Percentiles rank a stretch among this genome's conserved stretches.
These are phyloP conservation scores for Ganoderma meredithae DNA, from an alignment of 1,284 basidiomycete species.

Conservation along the genomic window DNA sequence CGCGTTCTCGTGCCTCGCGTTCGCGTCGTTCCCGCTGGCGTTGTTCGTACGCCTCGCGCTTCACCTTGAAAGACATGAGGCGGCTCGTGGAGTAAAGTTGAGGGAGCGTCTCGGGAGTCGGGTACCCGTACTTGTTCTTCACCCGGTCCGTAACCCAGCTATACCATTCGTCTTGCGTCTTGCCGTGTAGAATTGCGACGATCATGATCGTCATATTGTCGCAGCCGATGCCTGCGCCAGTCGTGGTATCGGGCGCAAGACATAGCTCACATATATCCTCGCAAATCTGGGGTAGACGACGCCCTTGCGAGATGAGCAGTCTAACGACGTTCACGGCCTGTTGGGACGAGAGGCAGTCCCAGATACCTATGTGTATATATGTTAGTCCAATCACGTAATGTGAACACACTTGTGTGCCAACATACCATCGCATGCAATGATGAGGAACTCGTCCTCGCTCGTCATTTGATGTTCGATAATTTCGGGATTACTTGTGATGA, in stretches of 20 bases:
- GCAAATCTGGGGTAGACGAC: conserved; percentile 82
- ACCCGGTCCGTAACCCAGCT: conserved; percentile 90
- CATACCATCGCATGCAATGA: conserved; percentile 96
- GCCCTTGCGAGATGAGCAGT: conserved; percentile 83
- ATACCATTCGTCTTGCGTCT: conserved; percentile 93
- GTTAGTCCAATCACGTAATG: conserved; percentile 16
- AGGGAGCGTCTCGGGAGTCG: conserved; percentile 73
- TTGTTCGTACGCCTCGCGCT: conserved; percentile 60
- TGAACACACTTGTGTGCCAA: conserved; percentile 3
- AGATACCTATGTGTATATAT: conserved; percentile 75
- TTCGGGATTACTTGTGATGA: conserved; percentile 97
- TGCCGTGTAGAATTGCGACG: conserved; percentile 87
- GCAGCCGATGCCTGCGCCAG: conserved; percentile 93
- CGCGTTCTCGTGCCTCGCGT: conserved; percentile 46
- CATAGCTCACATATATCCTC: conserved; percentile 95
- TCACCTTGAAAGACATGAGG: conserved; percentile 63
- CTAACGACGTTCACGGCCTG: conserved; percentile 93
- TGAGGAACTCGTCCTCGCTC: conserved; percentile 94
- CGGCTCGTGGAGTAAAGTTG: conserved; percentile 73
- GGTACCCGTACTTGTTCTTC: conserved; percentile 73
- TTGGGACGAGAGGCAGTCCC: conserved; percentile 97
- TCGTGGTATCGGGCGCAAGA: conserved; percentile 92
- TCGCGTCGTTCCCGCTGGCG: conserved; percentile 49
- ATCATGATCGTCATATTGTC: conserved; percentile 99
- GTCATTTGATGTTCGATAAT: conserved; percentile 83